Conservation (phyloP, 2,329 filamentous ascomycete species). For the Xylariales sp. region DNA sequence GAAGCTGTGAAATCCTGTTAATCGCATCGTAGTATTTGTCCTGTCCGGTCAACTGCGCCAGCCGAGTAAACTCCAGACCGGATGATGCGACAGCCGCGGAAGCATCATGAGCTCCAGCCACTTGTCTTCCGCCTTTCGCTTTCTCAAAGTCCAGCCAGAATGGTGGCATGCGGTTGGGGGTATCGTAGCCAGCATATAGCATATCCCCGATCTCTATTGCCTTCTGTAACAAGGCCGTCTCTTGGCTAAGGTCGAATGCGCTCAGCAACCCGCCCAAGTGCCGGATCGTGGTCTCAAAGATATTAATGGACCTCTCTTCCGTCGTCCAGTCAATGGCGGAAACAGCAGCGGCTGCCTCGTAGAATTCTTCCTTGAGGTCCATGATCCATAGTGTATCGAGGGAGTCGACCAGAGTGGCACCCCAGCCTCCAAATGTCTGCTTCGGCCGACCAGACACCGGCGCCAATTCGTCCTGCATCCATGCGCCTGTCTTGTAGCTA, state of each 20-base stretch:
- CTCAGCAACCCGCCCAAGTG: slow-evolving; percentile 40
- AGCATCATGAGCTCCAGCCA: slow-evolving; percentile 29
- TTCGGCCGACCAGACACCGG: slow-evolving; percentile 43
- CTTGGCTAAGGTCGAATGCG: slow-evolving; percentile 40
- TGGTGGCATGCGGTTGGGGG: slow-evolving; percentile 42
- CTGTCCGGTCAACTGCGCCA: slow-evolving; percentile 65
- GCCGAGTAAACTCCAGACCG: slow-evolving; percentile 65
- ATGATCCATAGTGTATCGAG: slow-evolving; percentile 62
- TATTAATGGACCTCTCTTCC: slow-evolving; percentile 29
- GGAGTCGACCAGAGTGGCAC: slow-evolving; percentile 55
- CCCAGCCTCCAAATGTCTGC: slow-evolving; percentile 50
- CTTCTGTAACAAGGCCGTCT: slow-evolving; percentile 36
- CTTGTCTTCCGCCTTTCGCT: slow-evolving; percentile 28
- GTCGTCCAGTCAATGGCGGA: slow-evolving; percentile 46
- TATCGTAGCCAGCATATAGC: slow-evolving; percentile 44
- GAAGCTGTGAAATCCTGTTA: slow-evolving; percentile 64
- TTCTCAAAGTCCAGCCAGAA: slow-evolving; percentile 52
- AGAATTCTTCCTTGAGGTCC: slow-evolving; percentile 53
- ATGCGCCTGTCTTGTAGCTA: slow-evolving; percentile 47
- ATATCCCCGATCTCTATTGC: slow-evolving; percentile 42
- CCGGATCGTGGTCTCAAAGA: slow-evolving; percentile 44
- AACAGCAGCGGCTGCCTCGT: slow-evolving; percentile 45
- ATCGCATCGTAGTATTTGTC: slow-evolving; percentile 72
- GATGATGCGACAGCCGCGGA: slow-evolving; percentile 51
- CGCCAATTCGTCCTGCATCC: slow-evolving; percentile 46